Conservation (phyloP, 1,284 basidiomycete species). For the Amylostereum areolatum region DNA sequence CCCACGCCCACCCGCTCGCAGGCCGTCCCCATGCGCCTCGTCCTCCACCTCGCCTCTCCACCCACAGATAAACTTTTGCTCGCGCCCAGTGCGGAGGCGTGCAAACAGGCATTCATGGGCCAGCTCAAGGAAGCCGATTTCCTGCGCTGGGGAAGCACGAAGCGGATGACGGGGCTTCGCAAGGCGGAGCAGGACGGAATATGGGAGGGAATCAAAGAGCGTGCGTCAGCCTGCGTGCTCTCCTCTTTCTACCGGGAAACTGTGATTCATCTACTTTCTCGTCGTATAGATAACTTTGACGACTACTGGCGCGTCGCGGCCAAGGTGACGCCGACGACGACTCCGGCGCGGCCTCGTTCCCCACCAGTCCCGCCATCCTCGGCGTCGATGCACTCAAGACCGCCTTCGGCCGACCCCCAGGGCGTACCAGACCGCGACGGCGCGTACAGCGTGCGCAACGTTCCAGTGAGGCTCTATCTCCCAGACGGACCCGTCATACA, state of each 20-base stretch:
- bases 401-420: slow-evolving; percentile 63
- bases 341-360: slow-evolving; percentile 49
- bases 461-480: slow-evolving; percentile 87
- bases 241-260: slow-evolving; percentile 3
- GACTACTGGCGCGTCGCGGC: slow-evolving; percentile 89
- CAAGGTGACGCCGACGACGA: slow-evolving; percentile 71
- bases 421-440: slow-evolving; percentile 58
- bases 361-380: slow-evolving; percentile 45
- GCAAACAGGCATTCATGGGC: slow-evolving; percentile 89
- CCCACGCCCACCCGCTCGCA: slow-evolving; percentile 36
- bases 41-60: slow-evolving; percentile 81
- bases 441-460: slow-evolving; percentile 78
- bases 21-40: slow-evolving; percentile 63
- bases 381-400: slow-evolving; percentile 53
- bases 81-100: slow-evolving; percentile 71
- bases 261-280: neutral
- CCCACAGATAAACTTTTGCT: slow-evolving; percentile 82
- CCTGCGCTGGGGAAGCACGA: slow-evolving; percentile 90
- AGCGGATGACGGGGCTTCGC: slow-evolving; percentile 82
- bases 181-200: slow-evolving; percentile 89
- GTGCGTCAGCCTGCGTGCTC: slow-evolving; percentile 41
- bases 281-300: slow-evolving; percentile 80
- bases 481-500: slow-evolving; percentile 90
- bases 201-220: slow-evolving; percentile 90
- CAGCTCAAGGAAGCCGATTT: slow-evolving; percentile 95